phyloP scores from a whole-genome alignment of 2,329 filamentous ascomycete genomes.

The Dendryphion nanum region DNA sequence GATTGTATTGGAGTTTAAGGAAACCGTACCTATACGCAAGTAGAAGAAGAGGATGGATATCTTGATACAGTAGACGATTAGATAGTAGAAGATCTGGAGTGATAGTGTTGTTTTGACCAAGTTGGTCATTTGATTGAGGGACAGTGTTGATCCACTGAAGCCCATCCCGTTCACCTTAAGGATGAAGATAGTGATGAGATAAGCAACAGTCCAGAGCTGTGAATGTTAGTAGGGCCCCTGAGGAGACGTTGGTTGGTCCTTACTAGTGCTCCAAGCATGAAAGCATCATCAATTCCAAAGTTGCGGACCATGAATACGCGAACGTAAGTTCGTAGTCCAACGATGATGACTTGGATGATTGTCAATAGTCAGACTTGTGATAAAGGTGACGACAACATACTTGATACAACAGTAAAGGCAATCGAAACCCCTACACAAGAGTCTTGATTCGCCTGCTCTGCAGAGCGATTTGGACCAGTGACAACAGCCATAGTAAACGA shows the following conservation, averaged over 20 bases:
- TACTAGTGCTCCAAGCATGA: slow-evolving; percentile 28
- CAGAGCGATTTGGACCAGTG: neutral
- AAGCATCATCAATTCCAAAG: slow-evolving; percentile 28
- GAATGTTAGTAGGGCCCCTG: neutral
- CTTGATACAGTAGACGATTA: slow-evolving; percentile 29
- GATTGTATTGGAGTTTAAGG: too few species aligned
- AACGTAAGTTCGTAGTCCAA: slow-evolving; percentile 21
- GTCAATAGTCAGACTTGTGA: neutral
- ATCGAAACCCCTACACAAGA: slow-evolving; percentile 19
- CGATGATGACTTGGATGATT: slow-evolving; percentile 19
- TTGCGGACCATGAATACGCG: slow-evolving; percentile 19
- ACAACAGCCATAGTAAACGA: neutral
- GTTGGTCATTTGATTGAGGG: slow-evolving; percentile 16
- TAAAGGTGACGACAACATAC: slow-evolving; percentile 15
- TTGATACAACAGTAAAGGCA: slow-evolving; percentile 19
- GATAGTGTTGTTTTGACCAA: slow-evolving; percentile 23
- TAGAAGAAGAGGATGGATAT: slow-evolving; percentile 36
- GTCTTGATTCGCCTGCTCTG: slow-evolving; percentile 13
- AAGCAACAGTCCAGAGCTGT: slow-evolving; percentile 24
- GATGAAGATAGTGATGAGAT: slow-evolving; percentile 21
- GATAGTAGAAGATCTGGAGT: slow-evolving; percentile 32
- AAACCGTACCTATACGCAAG: slow-evolving; percentile 30
- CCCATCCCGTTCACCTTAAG: slow-evolving; percentile 24
- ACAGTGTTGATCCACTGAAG: slow-evolving; percentile 16
- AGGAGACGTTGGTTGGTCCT: slow-evolving; percentile 1